Conservation (phyloP, 2,329 filamentous ascomycete genomes). For the Epichloe gansuensis region DNA sequence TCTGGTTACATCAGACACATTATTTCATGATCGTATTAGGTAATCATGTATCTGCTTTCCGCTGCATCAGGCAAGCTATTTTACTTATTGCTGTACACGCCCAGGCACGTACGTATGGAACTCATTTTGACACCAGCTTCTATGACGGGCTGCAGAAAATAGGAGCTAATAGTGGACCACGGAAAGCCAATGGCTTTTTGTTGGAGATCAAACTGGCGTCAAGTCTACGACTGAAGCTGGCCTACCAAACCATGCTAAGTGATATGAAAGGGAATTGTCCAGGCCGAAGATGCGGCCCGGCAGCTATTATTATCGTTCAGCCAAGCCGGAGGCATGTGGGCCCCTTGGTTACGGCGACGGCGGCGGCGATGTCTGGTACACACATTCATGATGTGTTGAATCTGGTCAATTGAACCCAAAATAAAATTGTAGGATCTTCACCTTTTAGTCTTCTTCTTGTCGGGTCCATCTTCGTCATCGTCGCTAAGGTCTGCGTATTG, state of each 20-base stretch:
- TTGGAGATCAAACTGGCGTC: not conserved
- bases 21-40: not conserved
- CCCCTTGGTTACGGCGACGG: not conserved
- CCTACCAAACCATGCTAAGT: not conserved
- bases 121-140: not conserved
- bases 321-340: not conserved
- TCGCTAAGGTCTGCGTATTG: slow-evolving; percentile 86
- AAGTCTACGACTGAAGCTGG: not conserved
- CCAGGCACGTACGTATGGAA: not conserved
- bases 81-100: not conserved
- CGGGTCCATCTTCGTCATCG: slow-evolving; percentile 60
- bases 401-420: not conserved
- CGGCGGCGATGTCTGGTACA: not conserved
- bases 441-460: slow-evolving; percentile 49
- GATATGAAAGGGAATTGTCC: not conserved
- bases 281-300: not conserved
- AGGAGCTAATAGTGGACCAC: not conserved
- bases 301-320: not conserved
- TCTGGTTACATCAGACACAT: too few relatives aligned
- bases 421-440: slow-evolving; percentile 17
- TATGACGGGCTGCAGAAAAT: not conserved
- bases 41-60: not conserved
- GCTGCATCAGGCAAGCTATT: not conserved
- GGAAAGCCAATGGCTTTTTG: not conserved
- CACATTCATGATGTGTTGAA: not conserved